Conservation (phyloP, 768 basidiomycete genomes). For the Serendipita sp. region DNA sequence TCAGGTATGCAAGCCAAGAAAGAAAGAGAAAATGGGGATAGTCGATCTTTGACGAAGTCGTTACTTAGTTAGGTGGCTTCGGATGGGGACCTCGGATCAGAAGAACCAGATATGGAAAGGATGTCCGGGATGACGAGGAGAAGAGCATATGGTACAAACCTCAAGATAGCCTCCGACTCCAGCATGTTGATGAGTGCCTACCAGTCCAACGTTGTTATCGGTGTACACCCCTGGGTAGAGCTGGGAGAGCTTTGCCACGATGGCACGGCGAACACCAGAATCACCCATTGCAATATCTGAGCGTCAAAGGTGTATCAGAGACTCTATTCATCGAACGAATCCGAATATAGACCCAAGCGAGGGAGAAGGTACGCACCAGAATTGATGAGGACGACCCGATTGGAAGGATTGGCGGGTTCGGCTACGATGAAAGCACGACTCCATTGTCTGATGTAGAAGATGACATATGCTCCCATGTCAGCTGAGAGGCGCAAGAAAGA, state of each 20-base stretch:
- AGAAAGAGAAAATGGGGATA: no score
- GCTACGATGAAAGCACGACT: conserved; percentile 64
- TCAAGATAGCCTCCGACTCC: conserved; percentile 64
- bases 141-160: neutral
- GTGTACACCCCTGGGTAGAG: conserved; percentile 49
- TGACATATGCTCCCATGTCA: neutral
- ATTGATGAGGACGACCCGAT: conserved; percentile 59
- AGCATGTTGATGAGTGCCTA: conserved; percentile 54
- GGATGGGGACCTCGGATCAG: neutral
- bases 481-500: neutral
- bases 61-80: neutral
- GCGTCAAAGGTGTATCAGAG: neutral
- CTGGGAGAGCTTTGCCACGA: conserved; percentile 39
- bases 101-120: neutral
- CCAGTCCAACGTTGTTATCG: conserved; percentile 55
- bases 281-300: conserved; percentile 73
- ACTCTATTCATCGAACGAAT: neutral
- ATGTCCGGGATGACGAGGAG: neutral
- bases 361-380: conserved; percentile 28
- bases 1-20: no score
- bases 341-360: neutral
- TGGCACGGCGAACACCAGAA: conserved; percentile 51
- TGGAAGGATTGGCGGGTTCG: conserved; percentile 34
- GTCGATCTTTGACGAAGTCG: no score
- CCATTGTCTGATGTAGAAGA: conserved; percentile 26